Base-by-base conservation (phyloP, 164 flowering plant genomes). In the Nymphaea thermarum region DNA sequence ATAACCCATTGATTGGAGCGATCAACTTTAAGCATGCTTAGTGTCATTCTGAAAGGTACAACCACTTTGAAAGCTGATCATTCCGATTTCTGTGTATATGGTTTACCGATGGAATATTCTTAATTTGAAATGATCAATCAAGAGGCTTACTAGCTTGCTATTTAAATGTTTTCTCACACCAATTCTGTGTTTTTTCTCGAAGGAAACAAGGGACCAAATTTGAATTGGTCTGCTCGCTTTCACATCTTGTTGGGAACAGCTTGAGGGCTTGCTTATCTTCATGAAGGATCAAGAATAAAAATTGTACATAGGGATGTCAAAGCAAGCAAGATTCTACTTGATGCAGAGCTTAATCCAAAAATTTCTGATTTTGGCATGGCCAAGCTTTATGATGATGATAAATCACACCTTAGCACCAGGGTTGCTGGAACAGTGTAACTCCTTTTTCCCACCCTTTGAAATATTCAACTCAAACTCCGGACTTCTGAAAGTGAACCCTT, bases 341-440 rank as follows among this genome's bases (percentile, higher is more conserved):
- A 82, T 60, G 60, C 6, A 2, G 69, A 78, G 0, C 76, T 83
- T 82, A 76, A 55, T 17, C 85, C 86, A 0, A 85, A 80, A 60
- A 83, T 85, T 42, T 74, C 85, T 15, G 82, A 82, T 61, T 84
- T 84, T 71, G 84, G 89, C 4, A 62, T 79, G 75, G 86, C 86
- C 42, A 75, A 75, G 53, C 45, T 73, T 15, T 73, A 80, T 61
- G 63, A 44, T 17, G 63, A 67, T 0, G 74, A 82, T 69, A 47
- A n/a, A n/a, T 61, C 64, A n/a, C 42, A 61, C 64, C 64, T 61
- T 61, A 61, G 64, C 64, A 61, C 64, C 8, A 11, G 42, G 42
- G 25, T 61, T 6, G 64, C 64, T 8, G 64, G 64, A n/a, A 61
- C 64, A 2, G 4, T 61, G 64, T 61, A 36, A 61, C 6, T 4